Conservation (phyloP, 768 basidiomycete species). For the Tulasnella calospora region DNA sequence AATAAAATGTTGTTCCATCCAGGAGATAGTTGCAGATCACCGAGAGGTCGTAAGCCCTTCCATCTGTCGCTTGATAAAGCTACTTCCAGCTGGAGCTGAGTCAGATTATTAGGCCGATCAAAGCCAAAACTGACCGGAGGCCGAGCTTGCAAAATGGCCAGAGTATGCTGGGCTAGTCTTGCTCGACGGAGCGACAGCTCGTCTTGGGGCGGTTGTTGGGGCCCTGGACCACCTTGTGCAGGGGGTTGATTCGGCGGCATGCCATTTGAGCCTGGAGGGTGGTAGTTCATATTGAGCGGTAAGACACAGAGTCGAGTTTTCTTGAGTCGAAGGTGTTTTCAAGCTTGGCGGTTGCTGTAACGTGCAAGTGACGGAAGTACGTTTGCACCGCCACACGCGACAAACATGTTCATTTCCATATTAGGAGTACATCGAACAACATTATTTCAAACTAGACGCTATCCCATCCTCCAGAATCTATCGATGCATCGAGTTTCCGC, state of each 20-base stretch:
- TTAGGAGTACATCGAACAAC: background rate
- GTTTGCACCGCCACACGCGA: background rate
- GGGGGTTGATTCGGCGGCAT: background rate
- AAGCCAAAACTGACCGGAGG: background rate
- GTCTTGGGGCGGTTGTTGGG: background rate
- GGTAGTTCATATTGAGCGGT: background rate
- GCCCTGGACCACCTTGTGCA: background rate
- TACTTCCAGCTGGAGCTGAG: background rate
- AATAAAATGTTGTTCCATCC: background rate
- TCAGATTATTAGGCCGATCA: background rate
- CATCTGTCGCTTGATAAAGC: background rate
- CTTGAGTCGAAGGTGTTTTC: background rate
- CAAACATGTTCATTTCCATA: background rate
- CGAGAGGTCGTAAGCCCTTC: background rate
- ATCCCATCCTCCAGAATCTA: constrained; percentile 94
- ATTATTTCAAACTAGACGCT: constrained; percentile 47
- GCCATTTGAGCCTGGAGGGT: background rate
- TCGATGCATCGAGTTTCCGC: constrained; percentile 76
- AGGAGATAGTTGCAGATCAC: background rate
- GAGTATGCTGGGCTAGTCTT: background rate
- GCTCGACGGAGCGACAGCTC: background rate
- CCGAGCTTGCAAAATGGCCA: background rate
- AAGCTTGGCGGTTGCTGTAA: background rate
- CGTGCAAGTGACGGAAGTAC: background rate
- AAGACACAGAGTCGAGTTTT: background rate